Conservation (phyloP, 2,329 filamentous ascomycete genomes). For the Pyricularia grisea region DNA sequence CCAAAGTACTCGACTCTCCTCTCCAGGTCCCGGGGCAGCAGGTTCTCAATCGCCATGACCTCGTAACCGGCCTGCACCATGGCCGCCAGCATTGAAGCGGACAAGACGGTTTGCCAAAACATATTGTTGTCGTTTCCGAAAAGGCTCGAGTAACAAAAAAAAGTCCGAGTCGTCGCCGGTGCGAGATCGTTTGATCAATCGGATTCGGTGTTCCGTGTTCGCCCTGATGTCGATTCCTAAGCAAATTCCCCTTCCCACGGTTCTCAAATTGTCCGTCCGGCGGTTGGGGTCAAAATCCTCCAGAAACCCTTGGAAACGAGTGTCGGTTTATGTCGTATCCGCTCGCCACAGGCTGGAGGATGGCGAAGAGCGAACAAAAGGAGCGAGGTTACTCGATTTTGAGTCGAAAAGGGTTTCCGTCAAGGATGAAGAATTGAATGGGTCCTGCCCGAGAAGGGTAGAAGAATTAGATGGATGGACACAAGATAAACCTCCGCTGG, state of each 20-base stretch:
- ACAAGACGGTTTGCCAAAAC: slow-evolving; percentile 24
- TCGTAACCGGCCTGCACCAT: slow-evolving; percentile 24
- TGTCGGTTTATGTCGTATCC: slow-evolving; percentile 12
- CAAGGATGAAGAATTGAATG: slow-evolving; percentile 11
- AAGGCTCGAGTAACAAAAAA: background rate
- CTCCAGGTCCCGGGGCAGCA: slow-evolving; percentile 17
- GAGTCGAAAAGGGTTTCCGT: slow-evolving; percentile 2
- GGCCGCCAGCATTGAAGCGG: slow-evolving; percentile 24
- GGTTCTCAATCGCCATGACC: slow-evolving; percentile 15
- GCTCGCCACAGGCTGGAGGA: slow-evolving; percentile 4
- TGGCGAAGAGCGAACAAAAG: background rate
- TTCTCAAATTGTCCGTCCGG: background rate
- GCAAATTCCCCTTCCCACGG: background rate
- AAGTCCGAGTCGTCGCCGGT: background rate
- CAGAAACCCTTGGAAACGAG: slow-evolving; percentile 7
- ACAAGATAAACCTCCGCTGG: background rate
- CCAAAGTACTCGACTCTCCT: slow-evolving; percentile 19
- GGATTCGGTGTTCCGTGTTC: background rate
- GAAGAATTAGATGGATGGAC: slow-evolving; percentile 6
- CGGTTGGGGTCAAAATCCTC: background rate
- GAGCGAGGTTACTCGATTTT: background rate
- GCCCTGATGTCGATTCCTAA: background rate
- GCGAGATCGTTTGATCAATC: background rate
- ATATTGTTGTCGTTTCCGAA: slow-evolving; percentile 14
- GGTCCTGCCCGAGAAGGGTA: slow-evolving; percentile 23